These are phyloP conservation scores for Wallacemonas collosoma DNA, from an alignment of 208 protist species.

Conservation along the genomic window DNA sequence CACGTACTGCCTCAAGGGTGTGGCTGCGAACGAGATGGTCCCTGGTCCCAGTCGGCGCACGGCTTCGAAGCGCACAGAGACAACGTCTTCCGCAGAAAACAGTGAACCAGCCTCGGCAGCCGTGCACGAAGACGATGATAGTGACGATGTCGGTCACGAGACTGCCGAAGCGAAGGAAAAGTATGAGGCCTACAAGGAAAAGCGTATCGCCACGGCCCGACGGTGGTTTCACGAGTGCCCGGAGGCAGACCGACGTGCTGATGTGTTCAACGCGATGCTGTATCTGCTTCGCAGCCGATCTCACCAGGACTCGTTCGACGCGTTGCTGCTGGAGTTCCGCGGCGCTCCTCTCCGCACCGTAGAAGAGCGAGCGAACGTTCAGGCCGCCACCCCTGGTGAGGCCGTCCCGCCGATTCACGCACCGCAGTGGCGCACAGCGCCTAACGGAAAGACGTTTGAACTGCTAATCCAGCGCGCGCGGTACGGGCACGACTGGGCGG, in stretches of 20 bases:
- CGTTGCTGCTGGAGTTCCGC: slow-evolving; percentile 53
- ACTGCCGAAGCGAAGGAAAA: slow-evolving; percentile 18
- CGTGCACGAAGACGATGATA: background rate
- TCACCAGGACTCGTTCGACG: slow-evolving; percentile 51
- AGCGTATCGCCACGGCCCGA: slow-evolving; percentile 43
- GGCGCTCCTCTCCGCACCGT: slow-evolving; percentile 39
- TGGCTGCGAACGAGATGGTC: slow-evolving; percentile 28
- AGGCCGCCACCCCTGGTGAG: background rate
- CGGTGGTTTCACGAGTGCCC: slow-evolving; percentile 69
- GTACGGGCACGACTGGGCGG: slow-evolving; percentile 67
- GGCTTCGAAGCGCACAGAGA: too few relatives aligned
- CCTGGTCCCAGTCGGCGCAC: background rate
- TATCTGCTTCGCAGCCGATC: slow-evolving; percentile 58
- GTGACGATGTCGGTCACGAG: background rate
- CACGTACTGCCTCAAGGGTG: slow-evolving; percentile 48
- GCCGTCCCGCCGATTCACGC: slow-evolving; percentile 22
- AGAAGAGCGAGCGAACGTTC: background rate
- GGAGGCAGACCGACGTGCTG: slow-evolving; percentile 32
- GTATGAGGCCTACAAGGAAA: slow-evolving; percentile 69
- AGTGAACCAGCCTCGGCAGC: too few relatives aligned
- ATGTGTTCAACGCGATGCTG: slow-evolving; percentile 81
- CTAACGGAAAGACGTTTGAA: slow-evolving; percentile 79
- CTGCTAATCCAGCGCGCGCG: slow-evolving; percentile 56
- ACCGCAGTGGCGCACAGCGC: slow-evolving; percentile 46
- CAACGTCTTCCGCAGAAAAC: background rate